Evolutionary conservation across 345 rosid genomes (phyloP), one percentile per base, ranked within the genome.

Genomic region (Garcia nutans): DNA sequence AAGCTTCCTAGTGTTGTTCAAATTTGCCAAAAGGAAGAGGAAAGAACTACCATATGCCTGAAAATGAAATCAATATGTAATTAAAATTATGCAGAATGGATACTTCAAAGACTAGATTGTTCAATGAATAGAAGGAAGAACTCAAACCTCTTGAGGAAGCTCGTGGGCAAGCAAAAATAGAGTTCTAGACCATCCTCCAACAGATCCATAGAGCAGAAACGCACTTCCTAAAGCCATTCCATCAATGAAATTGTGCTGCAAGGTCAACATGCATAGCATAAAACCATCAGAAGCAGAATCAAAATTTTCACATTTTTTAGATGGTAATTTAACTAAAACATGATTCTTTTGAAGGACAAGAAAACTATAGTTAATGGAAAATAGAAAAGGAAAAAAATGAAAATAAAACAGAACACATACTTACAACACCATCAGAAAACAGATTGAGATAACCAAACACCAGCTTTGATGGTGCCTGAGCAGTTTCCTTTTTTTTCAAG

Each of bases 151-250:
- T 81, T 96, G 99, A 60, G 99, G 99, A 81, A 96, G 90, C 90
- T 96, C 99, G 60, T 96, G 97, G 0, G 97, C 99, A 60, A 96
- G 99, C 86, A 96, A 83, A 80, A 96, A 96, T 54, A 96, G 74
- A 62, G 99, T 96, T 87, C 99, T 96, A 76, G 99, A 96, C 99
- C 99, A 96, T 71, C 99, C 99, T 67, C 99, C 99, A 82, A 96
- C 93, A 73, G 98, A 92, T 86, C 99, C 99, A 70, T 96, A 83
- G 74, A 93, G 91, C 80, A 96, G 89, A 85, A 96, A 96, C 17
- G 99, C 99, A 82, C 97, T 96, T 85, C 97, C 99, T 65, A 96
- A 81, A 77, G 98, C 98, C 93, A 96, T 84, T 60, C 99, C 99
- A 86, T 93, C 98, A 68, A 97, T 96, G 79, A 96, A 96, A 81